Base-by-base conservation (phyloP, 257 asterid species). In the Craterostigma plantagineum region DNA sequence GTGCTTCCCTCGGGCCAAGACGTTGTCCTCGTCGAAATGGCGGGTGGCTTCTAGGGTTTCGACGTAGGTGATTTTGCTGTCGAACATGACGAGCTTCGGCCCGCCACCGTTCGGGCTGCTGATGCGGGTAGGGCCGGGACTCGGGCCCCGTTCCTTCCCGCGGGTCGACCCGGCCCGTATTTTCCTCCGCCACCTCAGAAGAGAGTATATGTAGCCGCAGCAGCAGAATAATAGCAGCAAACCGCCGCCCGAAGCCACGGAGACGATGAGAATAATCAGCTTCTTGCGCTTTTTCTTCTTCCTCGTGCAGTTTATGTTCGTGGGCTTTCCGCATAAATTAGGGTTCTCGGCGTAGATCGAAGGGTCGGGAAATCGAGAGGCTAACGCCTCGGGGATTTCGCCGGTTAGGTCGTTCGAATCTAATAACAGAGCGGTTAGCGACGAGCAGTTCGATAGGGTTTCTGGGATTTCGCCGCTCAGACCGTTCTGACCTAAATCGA, bases 31-130 rank as follows among this genome's bases (percentile, higher is more conserved):
- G 14, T 82, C 95, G 42, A 75, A 82, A 43, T 82, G 86, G 49
- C 86, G 66, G 0, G 95, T 82, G n/a, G 96, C 92, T 61, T 77
- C 92, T 14, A 69, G 34, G 10, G 96, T 76, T 53, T 84, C 95
- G 4, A 79, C 70, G 35, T 65, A 71, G 4, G 93, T 76, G 59
- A 76, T 69, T 75, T 69, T 76, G 71, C 71, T 67, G 59, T 68
- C 67, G 77, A 84, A 86, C 90, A 86, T 66, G 12, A 81, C 52
- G 14, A 77, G 68, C 54, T 73, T 73, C 11, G 73, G 79, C 3
- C 55, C 72, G 1, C 82, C 82, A n/a, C n/a, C n/a, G n/a, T n/a
- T n/a, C n/a, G n/a, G n/a, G n/a, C n/a, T n/a, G n/a, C n/a, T n/a
- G n/a, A n/a, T n/a, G n/a, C n/a, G n/a, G n/a, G n/a, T n/a, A n/a